These are phyloP conservation scores for Berberis vulgaris DNA, from an alignment of 164 flowering plant species.

Conservation along the genomic window DNA sequence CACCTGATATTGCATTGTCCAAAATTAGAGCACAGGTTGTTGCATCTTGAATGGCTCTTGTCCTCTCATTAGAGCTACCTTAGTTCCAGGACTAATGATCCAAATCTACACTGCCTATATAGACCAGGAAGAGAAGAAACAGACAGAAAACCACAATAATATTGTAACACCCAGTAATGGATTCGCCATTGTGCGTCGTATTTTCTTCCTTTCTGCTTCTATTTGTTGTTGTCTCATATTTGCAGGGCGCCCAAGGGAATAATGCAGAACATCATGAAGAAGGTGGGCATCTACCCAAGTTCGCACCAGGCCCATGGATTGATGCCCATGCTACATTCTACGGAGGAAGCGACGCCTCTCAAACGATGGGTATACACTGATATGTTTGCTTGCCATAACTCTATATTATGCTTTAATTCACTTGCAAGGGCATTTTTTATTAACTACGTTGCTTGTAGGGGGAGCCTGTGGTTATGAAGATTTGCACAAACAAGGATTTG, in stretches of 20 bases:
- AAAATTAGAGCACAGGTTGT: background rate
- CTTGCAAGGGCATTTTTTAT: too few species aligned
- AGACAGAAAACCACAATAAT: background rate
- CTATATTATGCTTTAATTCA: background rate
- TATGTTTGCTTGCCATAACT: background rate
- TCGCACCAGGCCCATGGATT: constrained; percentile 49
- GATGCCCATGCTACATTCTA: constrained; percentile 59
- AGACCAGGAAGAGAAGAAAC: too few species aligned
- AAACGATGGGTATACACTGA: constrained; percentile 33
- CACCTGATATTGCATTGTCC: too few species aligned
- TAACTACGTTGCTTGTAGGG: constrained; percentile 20
- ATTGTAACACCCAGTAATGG: constrained; percentile 7
- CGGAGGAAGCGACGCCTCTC: constrained; percentile 41
- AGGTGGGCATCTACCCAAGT: constrained; percentile 13
- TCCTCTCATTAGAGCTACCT: background rate
- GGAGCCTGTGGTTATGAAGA: constrained; percentile 80
- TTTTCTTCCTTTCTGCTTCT: constrained; percentile 7
- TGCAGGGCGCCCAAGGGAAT: constrained; percentile 7
- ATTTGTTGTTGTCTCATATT: constrained; percentile 3
- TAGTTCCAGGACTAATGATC: background rate
- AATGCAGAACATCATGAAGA: background rate
- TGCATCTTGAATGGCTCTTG: too few species aligned
- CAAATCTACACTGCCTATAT: background rate
- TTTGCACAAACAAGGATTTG: constrained; percentile 39
- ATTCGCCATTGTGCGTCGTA: constrained; percentile 10